Conservation (phyloP, 2,329 filamentous ascomycete genomes). For the Fusarium domesticum region DNA sequence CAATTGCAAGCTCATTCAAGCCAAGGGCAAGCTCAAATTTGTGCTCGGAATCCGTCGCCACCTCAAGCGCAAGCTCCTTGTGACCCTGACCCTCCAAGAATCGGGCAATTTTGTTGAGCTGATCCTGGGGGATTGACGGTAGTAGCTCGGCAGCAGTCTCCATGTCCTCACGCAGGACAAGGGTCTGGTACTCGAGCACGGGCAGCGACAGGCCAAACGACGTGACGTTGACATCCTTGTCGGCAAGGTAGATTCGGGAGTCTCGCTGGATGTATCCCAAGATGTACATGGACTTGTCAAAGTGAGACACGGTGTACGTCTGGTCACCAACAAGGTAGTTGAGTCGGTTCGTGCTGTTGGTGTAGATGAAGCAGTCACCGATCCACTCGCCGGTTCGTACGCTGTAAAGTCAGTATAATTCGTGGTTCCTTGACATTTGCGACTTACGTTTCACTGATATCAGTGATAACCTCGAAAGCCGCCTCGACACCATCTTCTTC, state of each 20-base stretch:
- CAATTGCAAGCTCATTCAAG: slow-evolving; percentile 79
- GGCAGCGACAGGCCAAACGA: slow-evolving; percentile 89
- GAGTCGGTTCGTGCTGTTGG: slow-evolving; percentile 90
- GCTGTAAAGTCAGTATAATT: slow-evolving; percentile 39
- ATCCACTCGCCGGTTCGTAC: slow-evolving; percentile 97
- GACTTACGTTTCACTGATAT: slow-evolving; percentile 80
- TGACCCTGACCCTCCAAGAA: slow-evolving; percentile 97
- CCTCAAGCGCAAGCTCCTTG: slow-evolving; percentile 91
- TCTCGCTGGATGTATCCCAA: slow-evolving; percentile 94
- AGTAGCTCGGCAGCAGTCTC: slow-evolving; percentile 86
- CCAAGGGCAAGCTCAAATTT: slow-evolving; percentile 89
- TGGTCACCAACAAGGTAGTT: slow-evolving; percentile 98
- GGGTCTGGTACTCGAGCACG: slow-evolving; percentile 94
- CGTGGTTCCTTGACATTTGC: fast-evolving
- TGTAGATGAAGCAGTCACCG: slow-evolving; percentile 98
- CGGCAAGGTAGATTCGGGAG: slow-evolving; percentile 89
- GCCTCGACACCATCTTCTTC: slow-evolving; percentile 92
- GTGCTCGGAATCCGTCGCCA: slow-evolving; percentile 92
- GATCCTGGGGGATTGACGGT: slow-evolving; percentile 78
- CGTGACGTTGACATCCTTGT: slow-evolving; percentile 91
- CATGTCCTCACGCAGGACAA: slow-evolving; percentile 90
- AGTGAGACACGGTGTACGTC: slow-evolving; percentile 95
- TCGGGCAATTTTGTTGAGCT: slow-evolving; percentile 96
- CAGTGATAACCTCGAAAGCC: slow-evolving; percentile 93
- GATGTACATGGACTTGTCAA: slow-evolving; percentile 92